phyloP scores from a whole-genome alignment of 345 rosid species.

The Xanthoceras sorbifolium region DNA sequence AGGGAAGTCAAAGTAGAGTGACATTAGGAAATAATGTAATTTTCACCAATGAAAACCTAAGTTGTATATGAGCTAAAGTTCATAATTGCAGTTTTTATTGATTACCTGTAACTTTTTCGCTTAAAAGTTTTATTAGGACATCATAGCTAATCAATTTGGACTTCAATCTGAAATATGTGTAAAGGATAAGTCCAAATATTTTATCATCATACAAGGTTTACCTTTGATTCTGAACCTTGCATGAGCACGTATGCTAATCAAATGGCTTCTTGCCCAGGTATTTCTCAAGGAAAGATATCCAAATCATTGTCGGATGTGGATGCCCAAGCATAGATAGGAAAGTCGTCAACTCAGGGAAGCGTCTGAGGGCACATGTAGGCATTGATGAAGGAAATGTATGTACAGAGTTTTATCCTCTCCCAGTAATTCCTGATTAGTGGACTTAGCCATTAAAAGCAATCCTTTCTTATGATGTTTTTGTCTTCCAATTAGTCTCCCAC shows the following conservation, averaged over 20 bases:
- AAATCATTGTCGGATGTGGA: conserved; percentile 61
- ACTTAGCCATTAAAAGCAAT: conserved; percentile 1
- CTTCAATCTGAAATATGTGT: neutral
- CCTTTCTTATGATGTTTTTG: neutral
- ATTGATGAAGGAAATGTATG: conserved; percentile 77
- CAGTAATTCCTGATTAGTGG: neutral
- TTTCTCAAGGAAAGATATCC: conserved; percentile 73
- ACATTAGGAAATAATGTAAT: neutral
- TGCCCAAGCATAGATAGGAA: conserved; percentile 92
- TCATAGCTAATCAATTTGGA: neutral
- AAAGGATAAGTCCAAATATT: too few relatives aligned
- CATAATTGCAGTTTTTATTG: neutral
- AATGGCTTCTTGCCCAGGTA: conserved; percentile 42
- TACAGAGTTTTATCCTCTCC: conserved; percentile 9
- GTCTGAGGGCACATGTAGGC: conserved; percentile 70
- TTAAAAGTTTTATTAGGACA: neutral
- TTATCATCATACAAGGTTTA: neutral
- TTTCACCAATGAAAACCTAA: neutral
- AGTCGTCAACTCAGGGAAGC: conserved; percentile 89
- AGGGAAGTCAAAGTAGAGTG: neutral
- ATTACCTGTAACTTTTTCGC: neutral
- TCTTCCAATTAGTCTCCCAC: neutral
- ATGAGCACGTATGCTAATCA: neutral
- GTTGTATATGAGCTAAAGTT: neutral
- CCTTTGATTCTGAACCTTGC: neutral